Evolutionary conservation across 163 green algal genomes (phyloP), one percentile per base, ranked within the genome.

Genomic region (Coccomyxa subellipsoidea): DNA sequence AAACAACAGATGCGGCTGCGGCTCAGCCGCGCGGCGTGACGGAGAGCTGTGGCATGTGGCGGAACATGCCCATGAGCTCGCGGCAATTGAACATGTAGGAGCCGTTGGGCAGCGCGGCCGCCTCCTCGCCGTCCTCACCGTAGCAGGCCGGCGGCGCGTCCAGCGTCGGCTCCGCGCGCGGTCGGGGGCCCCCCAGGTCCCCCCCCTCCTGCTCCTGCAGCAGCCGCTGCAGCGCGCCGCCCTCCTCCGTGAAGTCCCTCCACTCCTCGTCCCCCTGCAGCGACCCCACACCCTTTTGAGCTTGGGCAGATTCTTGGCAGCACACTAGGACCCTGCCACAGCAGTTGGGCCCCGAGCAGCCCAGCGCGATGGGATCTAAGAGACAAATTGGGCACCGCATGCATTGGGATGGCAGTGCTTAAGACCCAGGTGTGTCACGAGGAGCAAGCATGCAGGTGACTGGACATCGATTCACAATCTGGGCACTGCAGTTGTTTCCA

Each of bases 21-120:
- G 47, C 47, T 73, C 27, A 73, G 66, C 66, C 66, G 29, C n/a
- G 66, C 66, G 66, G 66, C 27, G 66, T 35, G 18, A 32, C 66
- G 18, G 66, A 36, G 21, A 73, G 66, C 66, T 73, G 66, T 4
- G 66, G 66, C n/a, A 73, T 73, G 66, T 73, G 47, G 47, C 47
- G 66, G 21, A 73, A 23, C 66, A 73, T 73, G 66, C 66, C 66
- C 66, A 73, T 73, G 66, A 73, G 66, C 66, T 73, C 66, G 2
- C 66, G 66, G 66, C 66, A 73, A 23, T 73, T 73, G 66, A 73
- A 73, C 29, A 73, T 32, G 66, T 32, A 73, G 7, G 29, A 36
- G 27, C 66, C 66, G 4, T 73, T 73, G 21, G 66, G 47, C 47
- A 18, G 1, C 4, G 47, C 47, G 47, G 47, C 5, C 47, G 47